Evolutionary conservation across 805 yeast genomes (phyloP), one percentile per base, ranked within the genome.

Genomic region (Pichia phayaonensis): DNA sequence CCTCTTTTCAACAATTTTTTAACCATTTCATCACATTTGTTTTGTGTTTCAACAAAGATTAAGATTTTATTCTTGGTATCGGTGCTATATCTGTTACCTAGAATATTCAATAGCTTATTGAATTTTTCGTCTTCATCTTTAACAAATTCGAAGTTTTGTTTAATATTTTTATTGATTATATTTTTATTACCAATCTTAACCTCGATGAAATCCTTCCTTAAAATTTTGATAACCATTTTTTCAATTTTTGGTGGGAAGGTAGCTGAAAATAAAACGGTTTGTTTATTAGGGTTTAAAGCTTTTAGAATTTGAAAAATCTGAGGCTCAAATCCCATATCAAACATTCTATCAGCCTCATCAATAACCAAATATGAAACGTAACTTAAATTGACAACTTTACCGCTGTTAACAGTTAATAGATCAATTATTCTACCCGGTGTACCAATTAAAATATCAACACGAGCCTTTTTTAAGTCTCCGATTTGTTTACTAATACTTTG

Each of bases 371-470:
- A 89, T 0, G 96, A 83, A 7, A 86, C 81, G 42, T 90, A 70
- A 27, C 72, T 69, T 8, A 94, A 71, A 54, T 81, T 83, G 3
- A 86, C 73, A 1, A 90, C 79, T 46, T 88, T 74, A 0, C 97
- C 97, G 39, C 78, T 69, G 62, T 92, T 92, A 4, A 95, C 84
- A 2, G 95, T 81, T 29, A 94, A 68, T 41, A 94, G 69, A 67
- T 94, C 99, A 49, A 94, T 92, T 56, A 94, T 76, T 53, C 99
- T 72, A 1, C 99, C 99, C 0, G 99, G 99, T 0, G 99, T 94
- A 2, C 96, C 95, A 15, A 94, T 90, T 2, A 92, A 72, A 16
- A 94, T 73, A 52, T 90, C 89, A 34, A 34, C 20, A 15, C 83
- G 81, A 0, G 94, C 92, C 50, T 79, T 78, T 59, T 86, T 88